Conservation (phyloP, 2,329 filamentous ascomycete species). For the Zymoseptoria ardabiliae region DNA sequence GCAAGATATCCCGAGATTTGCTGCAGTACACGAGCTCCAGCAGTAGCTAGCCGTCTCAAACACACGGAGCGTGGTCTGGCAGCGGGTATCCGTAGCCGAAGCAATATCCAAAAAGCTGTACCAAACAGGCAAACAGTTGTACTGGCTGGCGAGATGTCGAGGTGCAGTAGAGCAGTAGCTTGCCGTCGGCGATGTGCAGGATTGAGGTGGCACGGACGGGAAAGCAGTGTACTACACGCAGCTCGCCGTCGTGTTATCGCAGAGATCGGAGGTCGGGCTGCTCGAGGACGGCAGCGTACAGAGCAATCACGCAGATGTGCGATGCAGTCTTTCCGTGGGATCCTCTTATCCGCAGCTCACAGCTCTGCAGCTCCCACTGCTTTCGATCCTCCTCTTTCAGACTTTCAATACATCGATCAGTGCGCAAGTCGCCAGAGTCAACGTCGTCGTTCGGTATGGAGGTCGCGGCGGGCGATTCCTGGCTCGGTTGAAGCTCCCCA, state of each 20-base stretch:
- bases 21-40: not conserved
- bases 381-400: not conserved
- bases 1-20: not conserved
- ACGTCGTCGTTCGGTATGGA: not conserved
- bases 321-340: not conserved
- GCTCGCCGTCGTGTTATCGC: not conserved
- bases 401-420: not conserved
- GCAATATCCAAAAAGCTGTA: not conserved
- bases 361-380: not conserved
- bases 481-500: not conserved
- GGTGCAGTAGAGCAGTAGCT: not conserved
- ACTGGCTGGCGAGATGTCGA: not conserved
- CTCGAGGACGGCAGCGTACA: not conserved
- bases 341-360: not conserved
- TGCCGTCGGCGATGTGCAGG: not conserved
- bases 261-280: not conserved
- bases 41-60: not conserved
- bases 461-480: not conserved
- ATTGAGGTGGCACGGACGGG: not conserved
- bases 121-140: not conserved
- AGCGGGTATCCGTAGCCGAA: not conserved
- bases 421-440: not conserved
- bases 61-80: not conserved
- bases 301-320: not conserved
- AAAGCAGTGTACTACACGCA: not conserved